Conservation (phyloP, 208 protist genomes). For the Porcisia deanei region DNA sequence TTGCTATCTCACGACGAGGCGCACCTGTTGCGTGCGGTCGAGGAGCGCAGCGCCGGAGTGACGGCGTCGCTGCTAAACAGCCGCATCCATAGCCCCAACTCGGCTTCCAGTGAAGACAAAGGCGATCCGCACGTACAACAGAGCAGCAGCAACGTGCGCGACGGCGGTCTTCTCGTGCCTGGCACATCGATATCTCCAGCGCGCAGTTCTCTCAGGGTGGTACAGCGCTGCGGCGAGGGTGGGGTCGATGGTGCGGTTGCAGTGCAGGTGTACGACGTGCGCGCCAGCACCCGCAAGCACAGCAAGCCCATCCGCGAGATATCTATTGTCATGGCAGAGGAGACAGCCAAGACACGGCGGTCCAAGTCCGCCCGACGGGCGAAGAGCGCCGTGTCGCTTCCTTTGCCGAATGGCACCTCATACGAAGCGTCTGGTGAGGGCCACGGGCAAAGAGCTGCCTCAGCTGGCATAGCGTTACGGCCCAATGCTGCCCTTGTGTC, state of each 20-base stretch:
- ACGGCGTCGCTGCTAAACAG: constrained; percentile 62
- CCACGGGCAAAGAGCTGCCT: constrained; percentile 14
- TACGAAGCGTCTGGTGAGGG: constrained; percentile 4
- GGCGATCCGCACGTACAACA: constrained; percentile 5
- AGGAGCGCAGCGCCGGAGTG: constrained; percentile 81
- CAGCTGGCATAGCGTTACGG: constrained; percentile 7
- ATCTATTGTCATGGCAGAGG: constrained; percentile 74
- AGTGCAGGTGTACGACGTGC: constrained; percentile 88
- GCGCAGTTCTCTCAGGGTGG: constrained; percentile 67
- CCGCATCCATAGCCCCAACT: constrained; percentile 38
- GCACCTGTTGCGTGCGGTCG: constrained; percentile 74
- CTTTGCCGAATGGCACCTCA: constrained; percentile 28
- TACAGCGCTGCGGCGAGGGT: constrained; percentile 51
- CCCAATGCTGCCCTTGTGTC: not conserved
- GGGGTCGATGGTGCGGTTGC: constrained; percentile 55
- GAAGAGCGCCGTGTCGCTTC: constrained; percentile 19
- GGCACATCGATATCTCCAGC: constrained; percentile 15
- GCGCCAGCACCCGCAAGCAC: constrained; percentile 52
- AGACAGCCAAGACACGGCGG: constrained; percentile 51
- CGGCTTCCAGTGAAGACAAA: constrained; percentile 1
- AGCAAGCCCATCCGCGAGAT: constrained; percentile 84
- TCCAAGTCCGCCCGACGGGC: constrained; percentile 11
- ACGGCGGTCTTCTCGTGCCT: not conserved
- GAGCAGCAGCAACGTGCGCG: constrained; percentile 7
- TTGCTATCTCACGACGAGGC: constrained; percentile 80